These are phyloP conservation scores for Kuraishia ogatae DNA, from an alignment of 805 yeast species.

Conservation along the genomic window DNA sequence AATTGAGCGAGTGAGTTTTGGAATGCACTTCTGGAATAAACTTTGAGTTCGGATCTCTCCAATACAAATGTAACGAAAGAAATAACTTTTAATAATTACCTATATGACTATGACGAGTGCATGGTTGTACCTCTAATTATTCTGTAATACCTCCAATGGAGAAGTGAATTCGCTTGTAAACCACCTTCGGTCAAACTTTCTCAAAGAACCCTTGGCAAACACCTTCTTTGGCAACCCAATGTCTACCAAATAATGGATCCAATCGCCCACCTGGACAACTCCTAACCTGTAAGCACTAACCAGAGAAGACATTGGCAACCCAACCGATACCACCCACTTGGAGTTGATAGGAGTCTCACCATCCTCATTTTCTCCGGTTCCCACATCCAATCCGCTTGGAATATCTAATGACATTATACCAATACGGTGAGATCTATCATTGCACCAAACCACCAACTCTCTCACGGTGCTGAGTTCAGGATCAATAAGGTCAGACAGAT, in stretches of 20 bases:
- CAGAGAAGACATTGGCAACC: slow-evolving; percentile 62
- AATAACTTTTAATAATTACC: background rate
- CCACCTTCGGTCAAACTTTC: slow-evolving; percentile 36
- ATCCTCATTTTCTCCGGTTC: slow-evolving; percentile 50
- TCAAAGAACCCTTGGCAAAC: slow-evolving; percentile 31
- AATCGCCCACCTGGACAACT: slow-evolving; percentile 35
- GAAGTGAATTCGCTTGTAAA: slow-evolving; percentile 15
- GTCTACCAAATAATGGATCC: slow-evolving; percentile 56
- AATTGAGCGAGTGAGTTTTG: no score
- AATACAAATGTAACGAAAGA: background rate
- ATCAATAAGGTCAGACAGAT: slow-evolving; percentile 46
- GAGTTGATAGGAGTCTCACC: slow-evolving; percentile 28
- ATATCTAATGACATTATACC: slow-evolving; percentile 63
- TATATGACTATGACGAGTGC: background rate
- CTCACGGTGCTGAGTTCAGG: slow-evolving; percentile 30
- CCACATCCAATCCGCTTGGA: slow-evolving; percentile 78
- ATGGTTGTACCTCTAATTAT: background rate
- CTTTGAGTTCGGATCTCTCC: no score
- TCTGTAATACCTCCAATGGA: slow-evolving; percentile 11
- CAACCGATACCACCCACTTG: slow-evolving; percentile 58
- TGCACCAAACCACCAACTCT: slow-evolving; percentile 60
- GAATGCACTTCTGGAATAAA: no score
- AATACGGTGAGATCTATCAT: slow-evolving; percentile 30
- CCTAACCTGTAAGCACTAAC: slow-evolving; percentile 53
- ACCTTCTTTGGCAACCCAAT: slow-evolving; percentile 60